phyloP scores from a whole-genome alignment of 192 early-diverging fungal genomes.

The Rhizoclosmatium sp. region DNA sequence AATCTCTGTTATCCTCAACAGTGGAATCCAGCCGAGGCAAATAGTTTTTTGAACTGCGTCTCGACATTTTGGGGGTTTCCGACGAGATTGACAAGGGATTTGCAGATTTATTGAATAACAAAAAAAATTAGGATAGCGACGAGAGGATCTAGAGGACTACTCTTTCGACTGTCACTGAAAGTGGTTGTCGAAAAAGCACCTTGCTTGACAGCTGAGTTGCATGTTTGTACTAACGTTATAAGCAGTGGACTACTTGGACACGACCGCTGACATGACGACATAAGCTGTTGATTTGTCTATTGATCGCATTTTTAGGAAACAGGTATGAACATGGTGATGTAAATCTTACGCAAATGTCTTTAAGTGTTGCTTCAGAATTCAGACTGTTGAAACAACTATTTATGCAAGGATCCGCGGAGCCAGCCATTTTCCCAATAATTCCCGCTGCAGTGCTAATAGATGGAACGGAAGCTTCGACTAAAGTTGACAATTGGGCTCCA shows the following conservation, averaged over 20 bases:
- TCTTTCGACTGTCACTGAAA: too few species aligned
- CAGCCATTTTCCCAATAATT: not conserved
- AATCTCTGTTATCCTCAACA: too few species aligned
- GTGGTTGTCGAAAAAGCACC: not conserved
- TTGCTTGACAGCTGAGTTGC: not conserved
- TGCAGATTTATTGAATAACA: too few species aligned
- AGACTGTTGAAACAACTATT: slow-evolving; percentile 9
- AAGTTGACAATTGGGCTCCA: not conserved
- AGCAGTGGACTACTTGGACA: not conserved
- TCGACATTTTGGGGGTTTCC: too few species aligned
- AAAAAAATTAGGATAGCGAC: too few species aligned
- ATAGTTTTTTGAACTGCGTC: too few species aligned
- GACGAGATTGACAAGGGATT: too few species aligned
- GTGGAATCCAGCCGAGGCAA: too few species aligned
- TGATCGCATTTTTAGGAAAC: too few species aligned
- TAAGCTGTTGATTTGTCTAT: not conserved
- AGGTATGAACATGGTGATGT: not conserved
- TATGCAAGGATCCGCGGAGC: not conserved
- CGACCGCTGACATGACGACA: not conserved
- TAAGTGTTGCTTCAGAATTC: not conserved
- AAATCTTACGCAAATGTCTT: not conserved
- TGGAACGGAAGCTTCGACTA: not conserved
- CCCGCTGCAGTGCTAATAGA: not conserved
- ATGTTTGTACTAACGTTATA: not conserved
- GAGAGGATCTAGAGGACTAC: too few species aligned